A percentile compares a stretch with the other conserved stretches of the same genome.
phyloP scores from a whole-genome alignment of 75 land plant species.

The Pinus albicaulis region DNA sequence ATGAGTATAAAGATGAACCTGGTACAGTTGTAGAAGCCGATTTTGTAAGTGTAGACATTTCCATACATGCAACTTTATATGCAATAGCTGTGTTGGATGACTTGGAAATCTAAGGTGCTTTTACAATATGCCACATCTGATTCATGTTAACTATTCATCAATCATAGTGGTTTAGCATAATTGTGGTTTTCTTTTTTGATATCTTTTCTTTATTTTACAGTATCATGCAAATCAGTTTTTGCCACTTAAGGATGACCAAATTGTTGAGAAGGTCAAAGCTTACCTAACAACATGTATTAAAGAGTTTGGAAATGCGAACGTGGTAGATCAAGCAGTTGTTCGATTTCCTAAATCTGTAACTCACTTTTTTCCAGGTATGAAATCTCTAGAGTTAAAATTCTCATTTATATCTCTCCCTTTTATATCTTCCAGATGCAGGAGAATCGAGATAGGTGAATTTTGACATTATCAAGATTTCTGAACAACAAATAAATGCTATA shows the following conservation, averaged over 20 bases:
- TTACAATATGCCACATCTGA: background rate
- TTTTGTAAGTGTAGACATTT: constrained; percentile 55
- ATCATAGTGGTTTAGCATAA: background rate
- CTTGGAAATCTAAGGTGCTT: background rate
- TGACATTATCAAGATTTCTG: background rate
- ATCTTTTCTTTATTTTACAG: constrained; percentile 25
- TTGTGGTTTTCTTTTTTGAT: background rate
- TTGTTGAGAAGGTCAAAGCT: constrained; percentile 54
- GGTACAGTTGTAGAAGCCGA: constrained; percentile 77
- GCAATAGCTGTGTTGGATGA: background rate
- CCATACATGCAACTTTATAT: constrained; percentile 1
- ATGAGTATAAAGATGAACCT: constrained; percentile 67
- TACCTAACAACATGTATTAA: constrained; percentile 60
- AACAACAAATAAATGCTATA: background rate
- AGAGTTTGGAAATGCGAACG: constrained; percentile 49
- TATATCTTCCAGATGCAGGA: constrained; percentile 1
- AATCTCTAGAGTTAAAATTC: background rate
- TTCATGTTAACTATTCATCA: background rate
- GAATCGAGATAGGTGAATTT: background rate
- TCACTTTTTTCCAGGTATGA: constrained; percentile 83
- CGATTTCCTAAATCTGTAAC: constrained; percentile 71
- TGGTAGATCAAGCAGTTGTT: constrained; percentile 57
- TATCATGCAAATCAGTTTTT: constrained; percentile 80
- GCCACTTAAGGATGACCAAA: constrained; percentile 58
- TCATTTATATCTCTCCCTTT: background rate